These are phyloP conservation scores for Xylaria curta DNA, from an alignment of 495 filamentous ascomycete species.

Conservation along the genomic window DNA sequence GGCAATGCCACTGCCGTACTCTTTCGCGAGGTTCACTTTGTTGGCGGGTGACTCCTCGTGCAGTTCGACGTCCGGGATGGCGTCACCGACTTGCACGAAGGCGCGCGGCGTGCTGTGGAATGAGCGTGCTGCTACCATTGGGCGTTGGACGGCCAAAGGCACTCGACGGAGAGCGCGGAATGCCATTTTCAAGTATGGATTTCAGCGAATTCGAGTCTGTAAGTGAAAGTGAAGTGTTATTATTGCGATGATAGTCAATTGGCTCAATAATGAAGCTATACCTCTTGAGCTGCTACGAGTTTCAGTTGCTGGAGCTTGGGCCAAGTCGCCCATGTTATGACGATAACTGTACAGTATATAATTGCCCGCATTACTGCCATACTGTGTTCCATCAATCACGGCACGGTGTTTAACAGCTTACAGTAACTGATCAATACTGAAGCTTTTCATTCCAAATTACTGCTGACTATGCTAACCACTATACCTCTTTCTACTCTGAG, in stretches of 20 bases:
- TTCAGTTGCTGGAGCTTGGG: constrained; percentile 7
- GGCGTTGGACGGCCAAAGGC: constrained; percentile 23
- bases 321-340: neutral
- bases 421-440: too few relatives aligned
- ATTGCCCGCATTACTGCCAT: too few relatives aligned
- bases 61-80: constrained; percentile 66
- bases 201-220: neutral
- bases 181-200: constrained; percentile 28
- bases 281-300: neutral
- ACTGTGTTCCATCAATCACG: neutral
- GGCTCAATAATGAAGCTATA: neutral
- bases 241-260: neutral
- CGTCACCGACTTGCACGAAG: constrained; percentile 65
- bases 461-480: neutral
- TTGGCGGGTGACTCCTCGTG: constrained; percentile 73
- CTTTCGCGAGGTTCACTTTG: constrained; percentile 83
- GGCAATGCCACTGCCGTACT: constrained; percentile 62
- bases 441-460: constrained; percentile 24
- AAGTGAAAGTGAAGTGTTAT: neutral
- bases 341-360: neutral
- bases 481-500: neutral
- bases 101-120: constrained; percentile 62
- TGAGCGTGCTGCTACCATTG: constrained; percentile 31
- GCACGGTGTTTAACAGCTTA: neutral
- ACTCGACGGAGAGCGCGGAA: constrained; percentile 37